Percentiles rank a stretch among this genome's conserved stretches.
phyloP scores from a whole-genome alignment of 2,329 filamentous ascomycete species.

The Cryphonectria radicalis region DNA sequence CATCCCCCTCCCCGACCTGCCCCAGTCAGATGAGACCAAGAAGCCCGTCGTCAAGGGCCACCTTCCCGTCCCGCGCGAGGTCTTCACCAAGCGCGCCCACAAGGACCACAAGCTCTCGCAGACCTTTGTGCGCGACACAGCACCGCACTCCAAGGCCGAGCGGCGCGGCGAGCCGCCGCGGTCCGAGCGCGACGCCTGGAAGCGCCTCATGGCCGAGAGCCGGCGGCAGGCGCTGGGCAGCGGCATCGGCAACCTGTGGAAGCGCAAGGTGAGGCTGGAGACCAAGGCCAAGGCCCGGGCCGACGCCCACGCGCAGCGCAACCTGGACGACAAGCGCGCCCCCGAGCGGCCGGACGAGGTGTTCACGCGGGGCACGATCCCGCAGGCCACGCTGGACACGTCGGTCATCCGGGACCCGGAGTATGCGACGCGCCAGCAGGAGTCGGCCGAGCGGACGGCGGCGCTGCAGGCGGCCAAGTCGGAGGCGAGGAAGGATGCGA shows the following conservation, averaged over 20 bases:
- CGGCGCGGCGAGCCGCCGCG: slow-evolving; percentile 41
- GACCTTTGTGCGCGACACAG: slow-evolving; percentile 64
- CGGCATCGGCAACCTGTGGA: slow-evolving; percentile 71
- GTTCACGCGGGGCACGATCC: slow-evolving; percentile 71
- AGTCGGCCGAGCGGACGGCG: slow-evolving; percentile 45
- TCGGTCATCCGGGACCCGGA: slow-evolving; percentile 64
- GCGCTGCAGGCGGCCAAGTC: slow-evolving; percentile 55
- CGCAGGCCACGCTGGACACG: slow-evolving; percentile 53
- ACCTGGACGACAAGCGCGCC: slow-evolving; percentile 57
- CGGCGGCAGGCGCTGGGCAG: slow-evolving; percentile 74
- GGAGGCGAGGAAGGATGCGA: slow-evolving; percentile 66
- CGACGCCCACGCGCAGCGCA: slow-evolving; percentile 49
- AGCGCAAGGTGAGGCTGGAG: slow-evolving; percentile 60
- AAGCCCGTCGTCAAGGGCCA: slow-evolving; percentile 68
- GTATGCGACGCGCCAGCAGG: slow-evolving; percentile 59
- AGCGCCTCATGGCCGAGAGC: slow-evolving; percentile 70
- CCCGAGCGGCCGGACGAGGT: slow-evolving; percentile 77
- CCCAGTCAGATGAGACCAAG: slow-evolving; percentile 66
- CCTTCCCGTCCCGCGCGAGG: slow-evolving; percentile 78
- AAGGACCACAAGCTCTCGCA: slow-evolving; percentile 63
- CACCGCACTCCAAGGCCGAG: slow-evolving; percentile 55
- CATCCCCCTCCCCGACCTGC: slow-evolving; percentile 77
- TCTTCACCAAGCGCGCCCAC: slow-evolving; percentile 66
- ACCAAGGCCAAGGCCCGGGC: slow-evolving; percentile 43
- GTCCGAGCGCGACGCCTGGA: slow-evolving; percentile 60